A percentile compares a stretch with the other conserved stretches of the same genome.
Evolutionary conservation across 306 rosid genomes (phyloP).

Genomic region (Adenanthera pavonina): DNA sequence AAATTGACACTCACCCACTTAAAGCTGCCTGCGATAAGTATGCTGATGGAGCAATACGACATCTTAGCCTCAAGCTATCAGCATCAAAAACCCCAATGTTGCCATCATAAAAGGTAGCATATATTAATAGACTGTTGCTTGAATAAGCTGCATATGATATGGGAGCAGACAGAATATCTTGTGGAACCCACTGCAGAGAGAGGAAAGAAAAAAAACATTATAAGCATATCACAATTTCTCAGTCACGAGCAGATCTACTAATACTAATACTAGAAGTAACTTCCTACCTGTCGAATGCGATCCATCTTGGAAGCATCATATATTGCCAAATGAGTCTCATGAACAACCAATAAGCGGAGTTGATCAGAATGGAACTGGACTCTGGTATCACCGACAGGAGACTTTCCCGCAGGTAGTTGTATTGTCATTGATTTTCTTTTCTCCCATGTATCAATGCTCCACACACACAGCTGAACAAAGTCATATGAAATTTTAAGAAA

Average conservation of each 20-base stretch:
- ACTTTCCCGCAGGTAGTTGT: conserved; percentile 73
- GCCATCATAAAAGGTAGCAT: conserved; percentile 73
- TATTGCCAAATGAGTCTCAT: conserved; percentile 84
- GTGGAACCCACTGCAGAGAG: conserved; percentile 86
- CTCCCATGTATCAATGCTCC: conserved; percentile 97
- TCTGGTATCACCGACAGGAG: conserved; percentile 74
- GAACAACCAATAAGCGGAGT: conserved; percentile 72
- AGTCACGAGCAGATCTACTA: conserved; percentile 21
- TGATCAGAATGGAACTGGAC: conserved; percentile 86
- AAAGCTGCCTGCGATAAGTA: conserved; percentile 60
- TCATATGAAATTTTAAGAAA: conserved; percentile 35
- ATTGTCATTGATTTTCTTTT: conserved; percentile 74
- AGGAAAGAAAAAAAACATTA: conserved; percentile 14
- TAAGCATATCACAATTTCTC: conserved; percentile 27
- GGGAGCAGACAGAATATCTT: conserved; percentile 69
- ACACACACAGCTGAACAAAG: conserved; percentile 70
- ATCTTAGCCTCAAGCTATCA: conserved; percentile 73
- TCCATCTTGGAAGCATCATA: conserved; percentile 93
- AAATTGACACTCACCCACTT: conserved; percentile 61
- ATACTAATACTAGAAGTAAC: conserved; percentile 23
- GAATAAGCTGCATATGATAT: conserved; percentile 79
- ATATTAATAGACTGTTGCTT: conserved; percentile 72
- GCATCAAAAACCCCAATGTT: conserved; percentile 85
- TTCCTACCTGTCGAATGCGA: conserved; percentile 75
- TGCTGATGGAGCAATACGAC: conserved; percentile 78